These are phyloP conservation scores for Starmerella stellata DNA, from an alignment of 805 yeast species.

Conservation along the genomic window DNA sequence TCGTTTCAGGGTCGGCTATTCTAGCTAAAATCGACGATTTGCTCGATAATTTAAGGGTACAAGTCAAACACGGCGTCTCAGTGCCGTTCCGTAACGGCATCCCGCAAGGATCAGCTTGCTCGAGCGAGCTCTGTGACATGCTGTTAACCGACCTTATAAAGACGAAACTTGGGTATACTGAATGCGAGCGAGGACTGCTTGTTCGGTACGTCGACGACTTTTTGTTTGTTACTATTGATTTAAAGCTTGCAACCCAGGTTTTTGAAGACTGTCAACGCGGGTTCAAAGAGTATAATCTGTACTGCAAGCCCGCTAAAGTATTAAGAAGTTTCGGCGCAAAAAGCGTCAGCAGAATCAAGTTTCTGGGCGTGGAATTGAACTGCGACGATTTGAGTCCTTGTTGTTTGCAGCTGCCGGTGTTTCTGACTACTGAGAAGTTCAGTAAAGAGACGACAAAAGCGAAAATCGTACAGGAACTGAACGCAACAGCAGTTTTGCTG, in stretches of 20 bases:
- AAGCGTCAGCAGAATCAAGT: slow-evolving; percentile 1
- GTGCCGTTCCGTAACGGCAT: slow-evolving; percentile 47
- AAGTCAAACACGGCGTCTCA: slow-evolving; percentile 21
- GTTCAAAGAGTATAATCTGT: slow-evolving; percentile 29
- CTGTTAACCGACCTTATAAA: slow-evolving; percentile 44
- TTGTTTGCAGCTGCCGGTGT: background rate
- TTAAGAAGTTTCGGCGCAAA: slow-evolving; percentile 17
- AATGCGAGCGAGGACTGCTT: slow-evolving; percentile 24
- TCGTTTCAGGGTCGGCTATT: background rate
- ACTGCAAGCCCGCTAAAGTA: slow-evolving; percentile 28
- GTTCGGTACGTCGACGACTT: slow-evolving; percentile 75
- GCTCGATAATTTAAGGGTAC: slow-evolving; percentile 30
- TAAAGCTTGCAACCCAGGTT: slow-evolving; percentile 19
- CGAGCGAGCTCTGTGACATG: slow-evolving; percentile 56
- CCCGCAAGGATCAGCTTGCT: slow-evolving; percentile 70
- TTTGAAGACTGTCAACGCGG: slow-evolving; percentile 21
- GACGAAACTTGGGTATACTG: slow-evolving; percentile 19
- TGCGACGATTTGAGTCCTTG: slow-evolving; percentile 11
- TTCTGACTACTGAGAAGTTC: background rate
- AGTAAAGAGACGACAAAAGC: background rate
- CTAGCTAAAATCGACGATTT: slow-evolving; percentile 32
- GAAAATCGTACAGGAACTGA: background rate
- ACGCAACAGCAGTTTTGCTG: background rate
- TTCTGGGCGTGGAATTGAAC: slow-evolving; percentile 8
- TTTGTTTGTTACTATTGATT: slow-evolving; percentile 39